Percentiles rank a stretch among this genome's conserved stretches.
Conservation (phyloP, 371 early-diverging fungal genomes). For the Quaeritorhiza haematococci region DNA sequence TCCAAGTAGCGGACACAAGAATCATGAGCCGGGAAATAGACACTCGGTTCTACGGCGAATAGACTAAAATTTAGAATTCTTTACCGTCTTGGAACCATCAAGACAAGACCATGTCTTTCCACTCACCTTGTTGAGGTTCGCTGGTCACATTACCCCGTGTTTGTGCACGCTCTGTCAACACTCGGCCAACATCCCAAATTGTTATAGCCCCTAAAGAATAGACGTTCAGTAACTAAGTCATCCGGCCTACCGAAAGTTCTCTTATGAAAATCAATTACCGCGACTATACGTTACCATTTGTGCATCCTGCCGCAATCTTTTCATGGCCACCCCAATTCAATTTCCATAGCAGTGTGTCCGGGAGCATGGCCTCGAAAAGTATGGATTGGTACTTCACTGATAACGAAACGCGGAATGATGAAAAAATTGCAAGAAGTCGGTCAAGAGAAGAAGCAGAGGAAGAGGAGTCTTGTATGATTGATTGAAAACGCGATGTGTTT, state of each 20-base stretch:
- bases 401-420: too few relatives aligned
- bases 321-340: conserved; percentile 21
- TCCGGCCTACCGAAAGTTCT: background rate
- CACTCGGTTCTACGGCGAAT: conserved; percentile 6
- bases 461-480: too few relatives aligned
- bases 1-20: conserved; percentile 16
- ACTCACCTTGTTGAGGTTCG: background rate
- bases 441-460: too few relatives aligned
- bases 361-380: conserved; percentile 9
- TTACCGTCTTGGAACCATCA: conserved; percentile 1
- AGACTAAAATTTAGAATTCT: background rate
- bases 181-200: conserved; percentile 29
- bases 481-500: too few relatives aligned
- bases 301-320: conserved; percentile 26
- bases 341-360: conserved; percentile 24
- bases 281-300: conserved; percentile 21
- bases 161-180: conserved; percentile 7
- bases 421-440: too few relatives aligned
- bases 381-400: too few relatives aligned
- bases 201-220: conserved; percentile 15
- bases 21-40: conserved; percentile 26
- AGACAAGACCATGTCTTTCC: conserved; percentile 12
- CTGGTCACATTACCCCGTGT: background rate
- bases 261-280: background rate
- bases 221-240: background rate